Conservation (phyloP, 1,284 basidiomycete species). For the Cutaneotrichosporon sp. region DNA sequence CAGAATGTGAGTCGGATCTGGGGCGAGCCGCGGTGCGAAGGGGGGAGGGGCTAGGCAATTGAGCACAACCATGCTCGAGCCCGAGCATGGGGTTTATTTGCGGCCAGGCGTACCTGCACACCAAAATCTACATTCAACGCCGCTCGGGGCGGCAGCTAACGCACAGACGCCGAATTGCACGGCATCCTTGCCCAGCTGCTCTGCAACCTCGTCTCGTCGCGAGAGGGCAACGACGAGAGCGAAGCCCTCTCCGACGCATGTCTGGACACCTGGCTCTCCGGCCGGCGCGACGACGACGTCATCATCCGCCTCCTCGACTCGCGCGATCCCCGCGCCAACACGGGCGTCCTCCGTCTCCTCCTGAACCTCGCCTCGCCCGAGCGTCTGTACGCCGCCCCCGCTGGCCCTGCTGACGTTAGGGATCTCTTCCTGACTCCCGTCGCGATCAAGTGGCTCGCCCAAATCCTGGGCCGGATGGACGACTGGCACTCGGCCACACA, state of each 20-base stretch:
- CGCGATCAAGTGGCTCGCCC: slow-evolving; percentile 30
- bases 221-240: slow-evolving; percentile 12
- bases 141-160: too few species aligned
- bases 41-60: too few species aligned
- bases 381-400: slow-evolving; percentile 55
- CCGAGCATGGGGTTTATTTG: too few species aligned
- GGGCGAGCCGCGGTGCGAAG: too few species aligned
- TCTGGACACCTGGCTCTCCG: slow-evolving; percentile 31
- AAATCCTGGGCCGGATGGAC: slow-evolving; percentile 58
- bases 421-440: slow-evolving; percentile 15
- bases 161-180: slow-evolving; percentile 39
- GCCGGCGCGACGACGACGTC: slow-evolving; percentile 51
- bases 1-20: slow-evolving; percentile 21
- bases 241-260: slow-evolving; percentile 17
- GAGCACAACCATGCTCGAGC: too few species aligned
- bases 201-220: slow-evolving; percentile 43
- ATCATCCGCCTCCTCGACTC: slow-evolving; percentile 68
- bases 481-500: slow-evolving; percentile 57
- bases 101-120: too few species aligned
- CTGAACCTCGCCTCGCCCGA: slow-evolving; percentile 62
- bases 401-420: neutral
- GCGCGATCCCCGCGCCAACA: slow-evolving; percentile 59
- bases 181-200: slow-evolving; percentile 37
- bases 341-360: slow-evolving; percentile 64
- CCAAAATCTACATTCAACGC: too few species aligned